phyloP scores from a whole-genome alignment of 257 asterid genomes.

The Echium plantagineum region DNA sequence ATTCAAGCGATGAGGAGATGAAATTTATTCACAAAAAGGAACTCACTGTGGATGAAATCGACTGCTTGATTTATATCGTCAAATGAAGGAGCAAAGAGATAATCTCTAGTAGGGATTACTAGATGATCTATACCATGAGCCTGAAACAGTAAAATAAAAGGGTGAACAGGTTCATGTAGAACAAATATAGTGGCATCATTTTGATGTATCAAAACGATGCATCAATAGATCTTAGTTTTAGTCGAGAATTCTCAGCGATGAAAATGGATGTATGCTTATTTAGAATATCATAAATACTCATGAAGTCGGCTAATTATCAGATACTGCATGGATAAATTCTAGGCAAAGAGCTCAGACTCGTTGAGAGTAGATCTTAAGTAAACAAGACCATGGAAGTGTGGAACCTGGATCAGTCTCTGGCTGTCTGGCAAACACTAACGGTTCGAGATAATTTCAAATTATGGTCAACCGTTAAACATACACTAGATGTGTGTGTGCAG shows the following conservation, averaged over 20 bases:
- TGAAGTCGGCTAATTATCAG: too few relatives aligned
- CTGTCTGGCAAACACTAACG: background rate
- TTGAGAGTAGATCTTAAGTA: too few relatives aligned
- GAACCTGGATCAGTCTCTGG: background rate
- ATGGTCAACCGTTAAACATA: background rate
- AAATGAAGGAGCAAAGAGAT: constrained; percentile 88
- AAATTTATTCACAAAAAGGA: background rate
- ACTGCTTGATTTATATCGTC: constrained; percentile 71
- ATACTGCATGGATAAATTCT: too few relatives aligned
- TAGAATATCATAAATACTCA: background rate
- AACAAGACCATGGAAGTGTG: background rate
- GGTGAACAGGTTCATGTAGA: background rate
- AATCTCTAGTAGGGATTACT: constrained; percentile 91
- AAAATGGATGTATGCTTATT: background rate
- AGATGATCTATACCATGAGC: constrained; percentile 85
- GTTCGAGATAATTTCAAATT: background rate
- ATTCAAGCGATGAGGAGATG: background rate
- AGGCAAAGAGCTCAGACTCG: too few relatives aligned
- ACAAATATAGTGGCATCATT: background rate
- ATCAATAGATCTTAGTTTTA: background rate
- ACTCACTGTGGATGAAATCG: constrained; percentile 71
- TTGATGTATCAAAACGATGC: background rate
- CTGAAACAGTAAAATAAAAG: constrained; percentile 28
- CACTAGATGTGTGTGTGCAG: too few relatives aligned
- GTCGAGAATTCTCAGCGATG: background rate